phyloP scores from a whole-genome alignment of 768 basidiomycete genomes.

The Mycena polygramma region DNA sequence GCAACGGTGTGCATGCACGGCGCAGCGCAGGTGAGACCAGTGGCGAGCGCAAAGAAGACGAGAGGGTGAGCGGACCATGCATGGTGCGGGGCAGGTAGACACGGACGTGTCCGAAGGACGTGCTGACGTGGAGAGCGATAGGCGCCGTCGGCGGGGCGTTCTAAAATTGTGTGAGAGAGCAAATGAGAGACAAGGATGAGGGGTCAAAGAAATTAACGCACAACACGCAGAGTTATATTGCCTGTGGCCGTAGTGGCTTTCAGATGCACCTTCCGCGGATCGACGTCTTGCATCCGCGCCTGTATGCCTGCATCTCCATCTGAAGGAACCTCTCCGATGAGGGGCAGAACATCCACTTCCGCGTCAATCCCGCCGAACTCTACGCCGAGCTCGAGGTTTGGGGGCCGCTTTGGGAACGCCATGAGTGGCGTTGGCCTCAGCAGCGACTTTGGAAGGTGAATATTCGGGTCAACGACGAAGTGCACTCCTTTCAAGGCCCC shows the following conservation, averaged over 20 bases:
- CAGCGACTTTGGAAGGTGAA: conserved; percentile 2
- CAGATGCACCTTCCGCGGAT: neutral
- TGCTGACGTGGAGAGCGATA: neutral
- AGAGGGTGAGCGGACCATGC: conserved; percentile 20
- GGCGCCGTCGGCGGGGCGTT: neutral
- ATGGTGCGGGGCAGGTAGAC: conserved; percentile 14
- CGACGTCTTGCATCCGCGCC: neutral
- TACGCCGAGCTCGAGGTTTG: conserved; percentile 6
- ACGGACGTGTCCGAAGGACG: conserved; percentile 5
- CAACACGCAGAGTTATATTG: conserved; percentile 7
- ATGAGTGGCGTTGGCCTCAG: neutral
- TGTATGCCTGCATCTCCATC: neutral
- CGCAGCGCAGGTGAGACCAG: conserved; percentile 13
- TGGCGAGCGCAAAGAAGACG: conserved; percentile 4
- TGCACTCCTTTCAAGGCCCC: neutral
- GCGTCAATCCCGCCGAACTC: conserved; percentile 13
- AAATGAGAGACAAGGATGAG: neutral
- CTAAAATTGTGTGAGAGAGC: neutral
- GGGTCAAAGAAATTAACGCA: neutral
- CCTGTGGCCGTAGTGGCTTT: conserved; percentile 1
- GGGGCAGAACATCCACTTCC: conserved; percentile 10
- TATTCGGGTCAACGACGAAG: conserved; percentile 15
- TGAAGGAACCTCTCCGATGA: neutral
- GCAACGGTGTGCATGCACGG: conserved; percentile 8
- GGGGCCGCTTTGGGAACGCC: neutral